Conservation (phyloP, 2,329 filamentous ascomycete species). For the Apiospora hydei region DNA sequence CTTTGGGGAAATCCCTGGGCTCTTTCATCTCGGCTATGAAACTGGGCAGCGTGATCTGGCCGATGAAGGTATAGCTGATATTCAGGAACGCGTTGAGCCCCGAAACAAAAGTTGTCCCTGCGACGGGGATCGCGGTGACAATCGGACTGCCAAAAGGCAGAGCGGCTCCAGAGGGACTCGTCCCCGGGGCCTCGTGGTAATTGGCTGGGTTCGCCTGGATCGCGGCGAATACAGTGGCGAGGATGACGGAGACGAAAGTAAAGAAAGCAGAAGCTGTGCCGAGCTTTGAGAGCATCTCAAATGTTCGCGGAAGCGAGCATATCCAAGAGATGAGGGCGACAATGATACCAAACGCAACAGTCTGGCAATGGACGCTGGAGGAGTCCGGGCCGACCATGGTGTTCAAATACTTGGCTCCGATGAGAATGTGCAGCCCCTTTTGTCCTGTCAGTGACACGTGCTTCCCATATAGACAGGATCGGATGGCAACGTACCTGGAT, state of each 20-base stretch:
- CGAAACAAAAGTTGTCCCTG: conserved; percentile 79
- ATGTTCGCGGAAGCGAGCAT: conserved; percentile 85
- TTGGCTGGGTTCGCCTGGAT: conserved; percentile 77
- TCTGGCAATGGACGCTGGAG: conserved; percentile 68
- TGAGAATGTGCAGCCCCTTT: conserved; percentile 80
- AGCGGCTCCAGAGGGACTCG: conserved; percentile 38
- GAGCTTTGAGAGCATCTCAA: conserved; percentile 78
- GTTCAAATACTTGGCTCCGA: conserved; percentile 87
- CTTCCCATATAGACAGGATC: background rate
- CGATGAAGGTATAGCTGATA: conserved; percentile 96
- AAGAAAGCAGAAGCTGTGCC: conserved; percentile 83
- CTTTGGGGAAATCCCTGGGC: conserved; percentile 87
- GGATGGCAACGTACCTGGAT: conserved; percentile 66
- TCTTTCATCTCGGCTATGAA: conserved; percentile 95
- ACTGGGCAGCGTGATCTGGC: conserved; percentile 90
- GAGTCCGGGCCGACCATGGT: conserved; percentile 78
- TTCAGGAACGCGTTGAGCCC: conserved; percentile 92
- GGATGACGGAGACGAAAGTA: conserved; percentile 86
- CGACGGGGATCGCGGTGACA: conserved; percentile 71
- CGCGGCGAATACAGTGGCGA: conserved; percentile 83
- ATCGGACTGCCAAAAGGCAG: conserved; percentile 64
- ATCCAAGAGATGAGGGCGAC: conserved; percentile 78
- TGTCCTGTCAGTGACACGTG: background rate
- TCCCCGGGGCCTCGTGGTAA: conserved; percentile 60
- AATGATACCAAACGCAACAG: conserved; percentile 80